Base-by-base conservation (phyloP, 139 green algal species). In the Tetratostichococcus sp. region DNA sequence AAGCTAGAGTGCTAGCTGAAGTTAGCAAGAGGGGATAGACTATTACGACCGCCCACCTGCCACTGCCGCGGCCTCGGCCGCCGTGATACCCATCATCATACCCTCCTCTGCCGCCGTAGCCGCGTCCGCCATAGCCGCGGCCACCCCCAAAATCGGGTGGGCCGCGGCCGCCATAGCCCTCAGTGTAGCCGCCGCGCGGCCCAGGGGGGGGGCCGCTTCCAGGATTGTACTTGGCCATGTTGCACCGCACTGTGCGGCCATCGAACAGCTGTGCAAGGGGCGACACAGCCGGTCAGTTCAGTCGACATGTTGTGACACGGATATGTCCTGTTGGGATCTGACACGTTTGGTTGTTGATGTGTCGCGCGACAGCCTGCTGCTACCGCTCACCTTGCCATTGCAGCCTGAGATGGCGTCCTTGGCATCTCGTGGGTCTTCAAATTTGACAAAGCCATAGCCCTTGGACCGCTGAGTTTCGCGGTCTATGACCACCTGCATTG, bases 401-500 rank as follows among this genome's bases (percentile, higher is more conserved):
- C 77, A 72, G 34, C 80, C 71, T 33, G 65, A 34, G 0, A 86
- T 74, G 25, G 82, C 82, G 43, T 86, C 82, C 0, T 72, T 71
- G 6, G 82, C 82, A 35, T 86, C 82, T 3, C 72, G 59, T 1
- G 77, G 39, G 31, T 84, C 78, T 8, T 82, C 75, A 57, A 86
- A 86, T 0, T 73, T 82, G 5, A 86, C 78, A 68, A 86, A 86
- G 0, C 82, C 78, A 73, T 82, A 86, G 43, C 82, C 82, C 62
- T 74, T 77, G 11, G 75, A 77, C 23, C 76, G 74, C 0, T 73
- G 68, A 0, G 78, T 86, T n/a, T 86, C 78, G 43, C 71, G 70
- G 50, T 86, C 77, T 14, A 74, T 73, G 1, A 86, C 78, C 23
- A 86, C 67, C 82, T 86, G 82, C 62, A 62, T 30, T n/a, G n/a